A percentile compares a stretch with the other conserved stretches of the same genome.
These are phyloP conservation scores for Ceratocystis cubensis DNA, from an alignment of 2,329 filamentous ascomycete genomes.

Conservation along the genomic window DNA sequence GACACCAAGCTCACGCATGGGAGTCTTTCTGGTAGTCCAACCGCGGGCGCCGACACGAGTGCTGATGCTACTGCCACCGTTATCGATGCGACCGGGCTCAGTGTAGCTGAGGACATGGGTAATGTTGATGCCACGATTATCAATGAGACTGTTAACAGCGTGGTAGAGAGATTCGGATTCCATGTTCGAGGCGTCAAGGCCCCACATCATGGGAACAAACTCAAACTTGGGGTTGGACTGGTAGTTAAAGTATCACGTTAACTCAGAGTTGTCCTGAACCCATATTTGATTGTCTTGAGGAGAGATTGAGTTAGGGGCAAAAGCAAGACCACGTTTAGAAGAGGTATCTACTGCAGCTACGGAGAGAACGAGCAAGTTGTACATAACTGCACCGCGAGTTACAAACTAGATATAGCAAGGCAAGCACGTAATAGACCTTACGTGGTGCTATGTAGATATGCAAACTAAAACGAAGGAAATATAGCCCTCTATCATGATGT, in stretches of 20 bases:
- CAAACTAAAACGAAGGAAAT: neutral
- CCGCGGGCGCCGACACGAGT: conserved; percentile 49
- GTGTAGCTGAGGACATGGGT: conserved; percentile 64
- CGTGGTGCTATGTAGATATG: neutral
- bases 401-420: neutral
- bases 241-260: conserved; percentile 87
- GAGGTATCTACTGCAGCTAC: conserved; percentile 27
- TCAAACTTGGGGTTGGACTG: conserved; percentile 46
- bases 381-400: neutral
- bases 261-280: conserved; percentile 41
- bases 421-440: neutral
- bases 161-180: conserved; percentile 48
- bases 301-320: conserved; percentile 43
- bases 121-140: conserved; percentile 42
- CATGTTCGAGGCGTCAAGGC: conserved; percentile 26
- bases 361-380: neutral
- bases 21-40: conserved; percentile 61
- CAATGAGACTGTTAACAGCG: conserved; percentile 44
- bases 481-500: neutral
- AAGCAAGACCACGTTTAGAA: conserved; percentile 62
- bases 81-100: conserved; percentile 53
- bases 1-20: conserved; percentile 50
- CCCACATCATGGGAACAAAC: conserved; percentile 42
- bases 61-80: conserved; percentile 51
- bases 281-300: conserved; percentile 55